Evolutionary conservation across 164 flowering plant species (phyloP), one percentile per base, ranked within the genome.

Genomic region (Taxillus chinensis): DNA sequence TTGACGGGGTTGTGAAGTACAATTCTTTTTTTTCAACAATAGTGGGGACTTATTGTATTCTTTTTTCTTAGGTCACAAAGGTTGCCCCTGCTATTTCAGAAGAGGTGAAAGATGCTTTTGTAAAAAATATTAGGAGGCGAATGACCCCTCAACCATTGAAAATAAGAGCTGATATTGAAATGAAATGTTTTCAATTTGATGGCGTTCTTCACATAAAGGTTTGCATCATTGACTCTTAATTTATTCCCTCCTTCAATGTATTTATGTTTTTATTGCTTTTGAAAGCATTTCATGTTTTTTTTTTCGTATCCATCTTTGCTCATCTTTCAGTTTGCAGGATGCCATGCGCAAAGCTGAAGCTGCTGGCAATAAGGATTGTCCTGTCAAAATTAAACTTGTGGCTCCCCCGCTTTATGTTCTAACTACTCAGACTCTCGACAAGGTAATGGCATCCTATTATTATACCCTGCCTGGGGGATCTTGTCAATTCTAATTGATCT

Each of bases 161-260:
- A 76, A 90, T 93, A 58, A 82, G 90, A 16, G 99, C 95, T 66
- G 97, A 93, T 65, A 82, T 93, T 67, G 99, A 93, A 65, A 84
- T 93, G 95, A 93, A 81, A 61, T 93, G 99, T 72, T 89, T 90
- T 62, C 91, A 87, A 77, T 87, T 89, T 77, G 97, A 93, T 74
- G 99, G 99, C n/a, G 90, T 93, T 72, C 90, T 93, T 72, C 97
- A 93, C 77, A 90, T 93, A 45, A 90, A 93, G 96, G 99, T 87
- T 16, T 50, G 46, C 38, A 69, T 8, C 17, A 10, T 39, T 57
- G 57, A 39, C 53, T 45, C 17, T 57, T 39, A 14, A 4, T 12
- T n/a, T 11, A 14, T 39, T 51, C 17, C 37, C 45, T 0, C 7
- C 54, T 37, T 48, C 16, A 45, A 57, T 39, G 41, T 3, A 59